Percentiles rank a stretch among this genome's conserved stretches.
Conservation (phyloP, 768 basidiomycete genomes). For the Pholiota conissans region DNA sequence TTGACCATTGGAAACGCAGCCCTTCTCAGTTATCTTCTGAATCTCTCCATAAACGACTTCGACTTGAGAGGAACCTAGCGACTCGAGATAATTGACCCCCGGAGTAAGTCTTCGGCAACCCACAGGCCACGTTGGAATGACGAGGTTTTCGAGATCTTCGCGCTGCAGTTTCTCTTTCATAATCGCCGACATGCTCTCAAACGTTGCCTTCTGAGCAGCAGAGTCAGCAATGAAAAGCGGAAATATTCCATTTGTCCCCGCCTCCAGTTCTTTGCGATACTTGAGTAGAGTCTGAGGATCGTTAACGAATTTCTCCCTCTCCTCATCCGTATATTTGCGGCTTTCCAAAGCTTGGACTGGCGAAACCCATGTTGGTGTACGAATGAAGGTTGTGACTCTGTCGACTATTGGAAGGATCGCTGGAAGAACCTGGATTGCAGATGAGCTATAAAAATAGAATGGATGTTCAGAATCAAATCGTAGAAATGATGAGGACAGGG, state of each 20-base stretch:
- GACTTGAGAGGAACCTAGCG: slow-evolving; percentile 27
- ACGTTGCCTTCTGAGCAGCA: slow-evolving; percentile 27
- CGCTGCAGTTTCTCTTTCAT: slow-evolving; percentile 43
- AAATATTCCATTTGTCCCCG: slow-evolving; percentile 31
- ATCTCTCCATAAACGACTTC: slow-evolving; percentile 28
- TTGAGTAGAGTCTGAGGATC: slow-evolving; percentile 36
- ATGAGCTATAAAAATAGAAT: slow-evolving; percentile 19
- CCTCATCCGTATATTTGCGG: slow-evolving; percentile 35
- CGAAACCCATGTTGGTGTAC: slow-evolving; percentile 29
- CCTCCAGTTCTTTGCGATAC: slow-evolving; percentile 40
- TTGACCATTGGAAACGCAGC: slow-evolving; percentile 22
- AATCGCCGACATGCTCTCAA: slow-evolving; percentile 22
- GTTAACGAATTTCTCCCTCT: slow-evolving; percentile 33
- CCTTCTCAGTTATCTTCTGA: slow-evolving; percentile 25
- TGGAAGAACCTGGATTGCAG: slow-evolving; percentile 24
- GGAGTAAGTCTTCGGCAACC: slow-evolving; percentile 33
- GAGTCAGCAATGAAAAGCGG: slow-evolving; percentile 27
- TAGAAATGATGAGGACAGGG: not conserved
- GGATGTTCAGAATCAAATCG: not conserved
- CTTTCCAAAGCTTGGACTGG: slow-evolving; percentile 20
- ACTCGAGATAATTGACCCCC: slow-evolving; percentile 31
- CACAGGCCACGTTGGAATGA: slow-evolving; percentile 29
- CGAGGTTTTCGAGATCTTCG: slow-evolving; percentile 39
- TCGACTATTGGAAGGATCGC: slow-evolving; percentile 31
- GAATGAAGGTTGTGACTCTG: slow-evolving; percentile 32